Base-by-base conservation (phyloP, 1,284 basidiomycete species). In the Ceratobasidium sp. region DNA sequence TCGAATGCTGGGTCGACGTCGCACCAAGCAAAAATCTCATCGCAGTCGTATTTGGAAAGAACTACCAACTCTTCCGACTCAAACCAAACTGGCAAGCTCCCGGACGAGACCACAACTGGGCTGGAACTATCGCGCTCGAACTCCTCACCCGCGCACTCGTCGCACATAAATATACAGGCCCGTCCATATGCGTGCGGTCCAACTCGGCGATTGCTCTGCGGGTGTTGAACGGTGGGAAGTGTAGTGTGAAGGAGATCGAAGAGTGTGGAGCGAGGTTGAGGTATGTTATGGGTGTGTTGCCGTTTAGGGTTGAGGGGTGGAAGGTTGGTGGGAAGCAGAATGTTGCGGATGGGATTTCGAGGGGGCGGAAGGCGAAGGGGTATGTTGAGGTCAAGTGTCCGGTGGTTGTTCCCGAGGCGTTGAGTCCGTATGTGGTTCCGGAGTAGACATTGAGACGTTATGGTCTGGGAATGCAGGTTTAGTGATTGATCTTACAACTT, bases 1-100 rank as follows among this genome's bases (percentile, higher is more conserved):
- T 54, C 5, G 44, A 51, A 19, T 74, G 70, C 34, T 74, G 70
- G 70, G 59, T 74, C 22, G 70, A 74, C 59, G 57, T 59, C 13
- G 57, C 70, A 1, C 13, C 46, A 11, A 74, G 57, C 29, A 59
- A 49, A 46, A 29, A 37, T 9, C 43, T 65, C 15, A 52, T 73
- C 19, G 70, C 70, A 9, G 57, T 73, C 4, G 54, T 73, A 22
- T 37, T 73, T 25, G 70, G 70, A n/a, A 43, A n/a, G 29, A n/a
- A 73, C 43, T 73, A 73, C 37, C 57, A 49, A 25, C 25, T 44
- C 11, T 73, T 73, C 34, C 70, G 40, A 6, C 57, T 73, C 11
- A 62, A 62, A 32, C 44, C 57, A n/a, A 44, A 57, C n/a, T 73
- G 70, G 70, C 57, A 73, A 52, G 59, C 57, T 15, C 22, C 22